Base-by-base conservation (phyloP, 2,329 filamentous ascomycete species). In the Aspergillus versicolor region DNA sequence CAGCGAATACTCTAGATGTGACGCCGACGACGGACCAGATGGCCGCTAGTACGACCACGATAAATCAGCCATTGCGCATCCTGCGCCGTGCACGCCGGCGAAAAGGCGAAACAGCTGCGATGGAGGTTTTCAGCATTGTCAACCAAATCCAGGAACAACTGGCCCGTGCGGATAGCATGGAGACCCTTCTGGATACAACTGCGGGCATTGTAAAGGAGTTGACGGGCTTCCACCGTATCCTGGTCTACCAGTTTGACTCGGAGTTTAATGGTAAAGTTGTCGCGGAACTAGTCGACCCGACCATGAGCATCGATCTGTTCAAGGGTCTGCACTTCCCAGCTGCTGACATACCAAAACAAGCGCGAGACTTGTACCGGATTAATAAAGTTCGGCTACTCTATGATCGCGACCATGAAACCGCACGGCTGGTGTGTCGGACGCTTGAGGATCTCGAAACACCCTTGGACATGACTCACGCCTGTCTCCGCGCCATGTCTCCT, bases 121-220 rank as follows among this genome's bases (percentile, higher is more conserved):
- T 96, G 90, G 90, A 95, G 65, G 89, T 95, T 0, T 95, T 95
- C 71, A 92, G 94, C 72, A 92, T 96, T 62, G 90, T 96, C 84
- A 91, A 89, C 1, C 92, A 96, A 70, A 88, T 96, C 1, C 91
- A 96, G 70, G 91, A 96, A 65, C 92, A 96, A 70, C 79, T 96
- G 6, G 61, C 57, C 3, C 63, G 67, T 22, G 90, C 91, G 1
- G 80, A 85, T 0, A 87, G 82, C 58, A 77, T 96, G 1, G 86
- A 91, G 1, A 80, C 73, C 1, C 91, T 96, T 58, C 77, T 96
- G 38, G 93, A 94, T 65, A 87, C 92, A 5, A 75, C 94, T 3
- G 89, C 93, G 0, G 91, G 91, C 0, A 88, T 96, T 7, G 85
- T 96, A 34, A 96, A 95, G 68, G 92, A 96, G 67, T 71, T 96